Evolutionary conservation across 129 eudicot species (phyloP), one percentile per base, ranked within the genome.

Genomic region (Ambrosia artemisiifolia): DNA sequence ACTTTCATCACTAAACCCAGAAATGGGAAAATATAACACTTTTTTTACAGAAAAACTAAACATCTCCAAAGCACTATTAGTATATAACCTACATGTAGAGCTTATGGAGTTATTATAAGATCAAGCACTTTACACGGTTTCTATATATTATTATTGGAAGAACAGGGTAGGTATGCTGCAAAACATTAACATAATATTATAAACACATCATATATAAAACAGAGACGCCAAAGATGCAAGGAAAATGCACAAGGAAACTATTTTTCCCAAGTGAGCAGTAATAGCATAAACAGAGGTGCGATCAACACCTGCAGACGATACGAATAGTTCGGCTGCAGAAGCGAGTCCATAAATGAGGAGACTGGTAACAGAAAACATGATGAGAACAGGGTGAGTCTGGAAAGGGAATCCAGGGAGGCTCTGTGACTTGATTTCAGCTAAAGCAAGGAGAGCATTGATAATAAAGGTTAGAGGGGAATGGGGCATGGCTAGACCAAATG

Each of bases 261-360:
- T 33, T 13, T 17, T 73, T 73, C 63, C 78, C 16, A 28, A 19
- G 56, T 44, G 64, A 16, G 54, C 51, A 49, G 35, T 24, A 47
- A 12, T n/a, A 24, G 51, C 71, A 63, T 49, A 74, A 49, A 34
- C 50, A 6, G 70, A 63, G 46, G 60, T 16, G 6, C 49, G 77
- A 61, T 12, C 48, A 16, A n/a, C 55, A 53, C 53, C 14, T 36
- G 28, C 1, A 2, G 2, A 13, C 10, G 8, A 50, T 38, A 74
- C 13, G 10, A 74, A 9, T 36, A 18, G 65, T 38, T 74, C 79
- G 2, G 11, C 7, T 0, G 7, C 46, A 2, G 44, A 50, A 65
- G 56, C 65, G 11, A 50, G 14, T 6, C 40, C 65, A 6, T 74
- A 74, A 19, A 54, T 5, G 2, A 75, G 47, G 5, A 75, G 47